phyloP scores from a whole-genome alignment of 495 filamentous ascomycete genomes.

The Penicillium psychrofluorescens region DNA sequence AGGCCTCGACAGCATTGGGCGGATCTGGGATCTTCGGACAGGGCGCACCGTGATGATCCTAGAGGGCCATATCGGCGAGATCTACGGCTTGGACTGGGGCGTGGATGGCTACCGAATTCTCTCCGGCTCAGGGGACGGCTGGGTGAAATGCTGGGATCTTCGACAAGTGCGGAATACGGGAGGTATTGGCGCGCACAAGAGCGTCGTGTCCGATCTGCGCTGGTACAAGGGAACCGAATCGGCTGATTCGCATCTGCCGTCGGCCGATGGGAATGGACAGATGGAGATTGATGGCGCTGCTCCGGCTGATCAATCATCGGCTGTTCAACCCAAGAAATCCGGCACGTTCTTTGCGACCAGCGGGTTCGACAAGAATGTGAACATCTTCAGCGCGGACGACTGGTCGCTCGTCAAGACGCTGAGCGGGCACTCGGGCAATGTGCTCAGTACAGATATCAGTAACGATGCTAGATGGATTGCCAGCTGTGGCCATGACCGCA shows the following conservation, averaged over 20 bases:
- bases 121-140: conserved; percentile 87
- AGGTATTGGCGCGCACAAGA: conserved; percentile 84
- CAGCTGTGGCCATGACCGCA: conserved; percentile 86
- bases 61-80: conserved; percentile 87
- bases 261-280: conserved; percentile 48
- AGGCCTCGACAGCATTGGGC: conserved; percentile 86
- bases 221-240: conserved; percentile 86
- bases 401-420: conserved; percentile 86
- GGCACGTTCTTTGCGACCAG: conserved; percentile 86
- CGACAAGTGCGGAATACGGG: conserved; percentile 77
- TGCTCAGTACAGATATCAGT: conserved; percentile 82
- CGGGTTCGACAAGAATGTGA: conserved; percentile 94
- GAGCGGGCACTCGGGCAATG: conserved; percentile 84
- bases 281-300: conserved; percentile 47
- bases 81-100: conserved; percentile 88
- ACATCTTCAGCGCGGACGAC: conserved; percentile 91
- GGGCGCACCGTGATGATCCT: conserved; percentile 94
- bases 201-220: conserved; percentile 83
- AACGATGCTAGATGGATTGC: conserved; percentile 85
- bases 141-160: conserved; percentile 96
- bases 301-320: conserved; percentile 3
- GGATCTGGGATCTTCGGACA: conserved; percentile 94
- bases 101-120: conserved; percentile 83
- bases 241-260: conserved; percentile 46
- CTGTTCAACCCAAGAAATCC: conserved; percentile 50